Percentiles rank a stretch among this genome's conserved stretches.
These are phyloP conservation scores for Paecilomyces niveus DNA, from an alignment of 2,329 filamentous ascomycete genomes.

Conservation along the genomic window DNA sequence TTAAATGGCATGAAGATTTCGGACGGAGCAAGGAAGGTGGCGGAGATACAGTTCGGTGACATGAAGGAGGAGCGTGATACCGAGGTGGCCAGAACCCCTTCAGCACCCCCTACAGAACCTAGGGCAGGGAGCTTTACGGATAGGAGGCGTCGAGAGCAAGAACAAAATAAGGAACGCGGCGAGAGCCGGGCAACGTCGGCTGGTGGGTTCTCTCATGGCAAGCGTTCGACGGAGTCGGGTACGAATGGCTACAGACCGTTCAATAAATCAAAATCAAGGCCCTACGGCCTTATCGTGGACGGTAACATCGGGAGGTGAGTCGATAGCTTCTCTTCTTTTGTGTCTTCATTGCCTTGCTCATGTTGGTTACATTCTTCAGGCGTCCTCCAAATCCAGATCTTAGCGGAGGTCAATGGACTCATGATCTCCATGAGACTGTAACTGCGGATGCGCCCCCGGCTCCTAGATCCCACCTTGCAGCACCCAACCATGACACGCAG, in stretches of 20 bases:
- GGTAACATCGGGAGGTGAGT: slow-evolving; percentile 38
- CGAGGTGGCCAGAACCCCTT: slow-evolving; percentile 30
- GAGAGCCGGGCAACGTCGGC: slow-evolving; percentile 89
- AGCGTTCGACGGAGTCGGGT: slow-evolving; percentile 68
- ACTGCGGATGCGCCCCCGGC: slow-evolving; percentile 31
- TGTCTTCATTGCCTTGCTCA: not conserved
- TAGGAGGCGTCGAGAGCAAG: slow-evolving; percentile 73
- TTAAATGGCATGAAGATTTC: slow-evolving; percentile 50
- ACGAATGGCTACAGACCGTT: slow-evolving; percentile 67
- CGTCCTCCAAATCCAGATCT: slow-evolving; percentile 41
- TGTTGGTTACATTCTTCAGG: slow-evolving; percentile 27
- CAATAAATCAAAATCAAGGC: slow-evolving; percentile 46
- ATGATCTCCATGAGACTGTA: slow-evolving; percentile 81
- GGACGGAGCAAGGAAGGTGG: slow-evolving; percentile 28
- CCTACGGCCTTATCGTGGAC: slow-evolving; percentile 44
- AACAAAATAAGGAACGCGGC: slow-evolving; percentile 84
- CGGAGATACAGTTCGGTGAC: slow-evolving; percentile 47
- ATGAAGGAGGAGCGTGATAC: slow-evolving; percentile 21
- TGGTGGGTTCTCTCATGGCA: slow-evolving; percentile 94
- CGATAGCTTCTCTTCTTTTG: not conserved
- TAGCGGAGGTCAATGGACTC: slow-evolving; percentile 74
- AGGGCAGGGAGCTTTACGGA: slow-evolving; percentile 57
- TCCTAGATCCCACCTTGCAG: slow-evolving; percentile 20
- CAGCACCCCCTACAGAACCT: slow-evolving; percentile 29
- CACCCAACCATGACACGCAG: slow-evolving; percentile 18